phyloP scores from a whole-genome alignment of 2,329 filamentous ascomycete genomes.

The Xenoacremonium recifei region DNA sequence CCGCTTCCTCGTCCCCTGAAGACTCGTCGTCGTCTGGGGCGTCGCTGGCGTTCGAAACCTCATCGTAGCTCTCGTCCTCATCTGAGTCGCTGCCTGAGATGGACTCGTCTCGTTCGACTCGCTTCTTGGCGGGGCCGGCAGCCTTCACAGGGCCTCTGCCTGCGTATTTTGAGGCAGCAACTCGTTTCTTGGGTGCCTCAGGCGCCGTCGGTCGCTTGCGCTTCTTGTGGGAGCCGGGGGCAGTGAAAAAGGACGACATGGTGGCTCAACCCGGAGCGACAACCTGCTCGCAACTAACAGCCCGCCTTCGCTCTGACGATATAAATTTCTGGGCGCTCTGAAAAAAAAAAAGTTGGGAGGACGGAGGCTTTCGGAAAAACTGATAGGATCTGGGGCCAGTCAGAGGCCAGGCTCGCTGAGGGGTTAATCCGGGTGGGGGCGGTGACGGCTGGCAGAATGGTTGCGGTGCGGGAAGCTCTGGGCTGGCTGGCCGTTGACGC shows the following conservation, averaged over 20 bases:
- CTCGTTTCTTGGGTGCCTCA: constrained; percentile 59
- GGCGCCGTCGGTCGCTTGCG: constrained; percentile 67
- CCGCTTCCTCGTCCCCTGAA: constrained; percentile 74
- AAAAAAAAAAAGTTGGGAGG: constrained; percentile 41
- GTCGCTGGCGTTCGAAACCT: constrained; percentile 42
- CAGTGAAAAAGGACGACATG: constrained; percentile 97
- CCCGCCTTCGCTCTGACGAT: constrained; percentile 24
- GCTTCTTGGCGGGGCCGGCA: constrained; percentile 41
- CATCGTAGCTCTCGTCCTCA: constrained; percentile 52
- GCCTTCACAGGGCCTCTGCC: constrained; percentile 42
- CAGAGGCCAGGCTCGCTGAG: constrained; percentile 15
- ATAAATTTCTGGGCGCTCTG: constrained; percentile 26
- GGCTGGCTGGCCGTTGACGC: constrained; percentile 33
- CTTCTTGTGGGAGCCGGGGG: constrained; percentile 84
- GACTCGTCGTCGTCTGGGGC: constrained; percentile 49
- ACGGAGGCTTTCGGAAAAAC: constrained; percentile 25
- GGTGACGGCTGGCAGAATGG: constrained; percentile 33
- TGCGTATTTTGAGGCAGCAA: constrained; percentile 45
- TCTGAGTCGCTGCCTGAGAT: constrained; percentile 83
- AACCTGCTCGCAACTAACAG: constrained; percentile 25
- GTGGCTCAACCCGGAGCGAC: constrained; percentile 26
- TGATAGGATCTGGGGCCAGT: constrained; percentile 21
- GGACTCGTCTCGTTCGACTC: constrained; percentile 63
- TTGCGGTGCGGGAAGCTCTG: constrained; percentile 9
- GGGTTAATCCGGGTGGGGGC: constrained; percentile 33